Conservation (phyloP, 768 basidiomycete species). For the Fomitopsis pulvina region DNA sequence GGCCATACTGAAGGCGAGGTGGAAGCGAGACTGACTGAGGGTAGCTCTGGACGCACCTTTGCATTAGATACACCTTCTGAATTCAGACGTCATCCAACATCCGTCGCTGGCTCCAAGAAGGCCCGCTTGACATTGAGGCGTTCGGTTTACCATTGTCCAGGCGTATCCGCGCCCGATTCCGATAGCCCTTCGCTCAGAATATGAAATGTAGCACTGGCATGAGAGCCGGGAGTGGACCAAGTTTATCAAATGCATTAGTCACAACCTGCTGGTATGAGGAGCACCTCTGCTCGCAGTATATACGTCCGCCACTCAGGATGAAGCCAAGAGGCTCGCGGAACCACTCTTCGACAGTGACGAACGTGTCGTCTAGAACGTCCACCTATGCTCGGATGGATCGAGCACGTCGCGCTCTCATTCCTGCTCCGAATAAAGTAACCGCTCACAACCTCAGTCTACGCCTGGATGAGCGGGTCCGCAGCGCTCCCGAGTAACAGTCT, state of each 20-base stretch:
- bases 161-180: too few relatives aligned
- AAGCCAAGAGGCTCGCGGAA: conserved; percentile 83
- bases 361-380: conserved; percentile 83
- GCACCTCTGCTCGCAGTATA: conserved; percentile 61
- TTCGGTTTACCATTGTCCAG: too few relatives aligned
- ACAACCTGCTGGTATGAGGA: not conserved
- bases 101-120: too few relatives aligned
- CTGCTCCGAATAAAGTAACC: conserved; percentile 78
- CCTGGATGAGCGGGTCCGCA: conserved; percentile 58
- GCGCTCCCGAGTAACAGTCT: conserved; percentile 60
- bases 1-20: too few relatives aligned
- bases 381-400: conserved; percentile 31
- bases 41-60: too few relatives aligned
- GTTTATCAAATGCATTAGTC: conserved; percentile 38
- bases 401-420: conserved; percentile 63
- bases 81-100: too few relatives aligned
- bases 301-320: conserved; percentile 90
- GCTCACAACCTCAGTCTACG: conserved; percentile 75
- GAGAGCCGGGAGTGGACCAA: conserved; percentile 89
- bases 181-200: too few relatives aligned
- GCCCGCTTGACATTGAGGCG: too few relatives aligned
- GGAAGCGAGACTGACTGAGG: too few relatives aligned
- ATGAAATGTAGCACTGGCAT: too few relatives aligned
- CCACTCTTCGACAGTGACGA: conserved; percentile 83
- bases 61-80: too few relatives aligned